A percentile compares a stretch with the other conserved stretches of the same genome.
These are phyloP conservation scores for Lodderomyces beijingensis DNA, from an alignment of 1,139 yeast species.

Conservation along the genomic window DNA sequence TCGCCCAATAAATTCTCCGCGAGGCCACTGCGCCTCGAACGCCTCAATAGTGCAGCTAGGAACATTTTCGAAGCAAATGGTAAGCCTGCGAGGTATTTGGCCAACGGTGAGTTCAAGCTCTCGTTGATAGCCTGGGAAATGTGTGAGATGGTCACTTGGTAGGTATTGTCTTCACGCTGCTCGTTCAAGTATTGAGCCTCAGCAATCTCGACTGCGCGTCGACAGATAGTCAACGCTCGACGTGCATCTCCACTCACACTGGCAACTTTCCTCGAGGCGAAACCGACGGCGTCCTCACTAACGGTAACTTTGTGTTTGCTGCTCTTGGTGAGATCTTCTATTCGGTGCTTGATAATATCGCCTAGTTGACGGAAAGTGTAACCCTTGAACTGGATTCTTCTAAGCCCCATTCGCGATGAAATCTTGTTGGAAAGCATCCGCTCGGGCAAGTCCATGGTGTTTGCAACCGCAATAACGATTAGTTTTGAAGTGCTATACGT, in stretches of 20 bases:
- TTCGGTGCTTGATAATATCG: constrained; percentile 66
- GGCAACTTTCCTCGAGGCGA: constrained; percentile 91
- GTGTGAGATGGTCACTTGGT: constrained; percentile 63
- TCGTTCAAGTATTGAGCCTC: constrained; percentile 45
- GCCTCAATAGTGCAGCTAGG: constrained; percentile 59
- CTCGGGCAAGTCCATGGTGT: constrained; percentile 96
- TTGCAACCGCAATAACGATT: constrained; percentile 90
- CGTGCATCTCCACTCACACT: constrained; percentile 98
- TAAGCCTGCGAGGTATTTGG: constrained; percentile 53
- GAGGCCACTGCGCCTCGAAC: constrained; percentile 64
- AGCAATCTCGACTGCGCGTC: constrained; percentile 88
- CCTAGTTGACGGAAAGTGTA: constrained; percentile 78
- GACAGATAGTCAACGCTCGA: constrained; percentile 82
- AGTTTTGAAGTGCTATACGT: constrained; percentile 73
- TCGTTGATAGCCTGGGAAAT: constrained; percentile 77
- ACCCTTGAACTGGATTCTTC: constrained; percentile 84
- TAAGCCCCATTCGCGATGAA: constrained; percentile 84
- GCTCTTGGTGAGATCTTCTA: constrained; percentile 49
- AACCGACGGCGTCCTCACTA: constrained; percentile 76
- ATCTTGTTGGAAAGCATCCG: constrained; percentile 82
- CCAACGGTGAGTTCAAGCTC: constrained; percentile 69
- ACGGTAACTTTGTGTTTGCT: constrained; percentile 40
- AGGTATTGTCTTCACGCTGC: constrained; percentile 29
- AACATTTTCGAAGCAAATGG: constrained; percentile 71
- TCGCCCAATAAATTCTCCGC: constrained; percentile 75